Percentiles rank a stretch among this genome's conserved stretches.
Evolutionary conservation across 169 alveolate genomes (phyloP).

Genomic region (Plasmodium berghei): DNA sequence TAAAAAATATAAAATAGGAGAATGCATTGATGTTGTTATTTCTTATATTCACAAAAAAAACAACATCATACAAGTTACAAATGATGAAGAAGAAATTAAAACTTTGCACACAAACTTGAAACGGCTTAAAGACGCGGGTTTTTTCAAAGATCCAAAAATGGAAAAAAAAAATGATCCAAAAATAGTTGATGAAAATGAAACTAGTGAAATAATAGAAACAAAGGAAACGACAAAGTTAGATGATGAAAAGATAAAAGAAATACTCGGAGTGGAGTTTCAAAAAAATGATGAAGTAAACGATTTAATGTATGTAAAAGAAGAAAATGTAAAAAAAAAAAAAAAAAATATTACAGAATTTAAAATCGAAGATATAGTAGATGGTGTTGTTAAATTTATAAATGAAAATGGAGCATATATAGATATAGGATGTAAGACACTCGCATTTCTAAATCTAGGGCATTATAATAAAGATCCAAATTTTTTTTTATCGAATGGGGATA

Average conservation of each 20-base stretch:
- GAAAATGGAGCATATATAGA: constrained; percentile 75
- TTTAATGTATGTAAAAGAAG: constrained; percentile 70
- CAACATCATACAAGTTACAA: constrained; percentile 58
- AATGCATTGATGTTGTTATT: constrained; percentile 52
- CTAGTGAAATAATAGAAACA: not conserved
- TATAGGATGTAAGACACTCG: constrained; percentile 74
- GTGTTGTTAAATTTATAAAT: constrained; percentile 28
- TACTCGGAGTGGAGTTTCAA: constrained; percentile 30
- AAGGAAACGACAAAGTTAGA: not conserved
- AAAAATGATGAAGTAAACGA: constrained; percentile 22
- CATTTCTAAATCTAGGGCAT: constrained; percentile 60
- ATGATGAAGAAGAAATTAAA: constrained; percentile 69
- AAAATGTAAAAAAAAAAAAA: not conserved
- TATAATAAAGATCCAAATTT: constrained; percentile 54
- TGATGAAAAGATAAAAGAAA: constrained; percentile 4
- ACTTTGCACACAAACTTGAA: constrained; percentile 6
- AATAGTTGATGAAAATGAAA: not conserved
- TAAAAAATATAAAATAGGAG: constrained; percentile 50
- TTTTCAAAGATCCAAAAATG: not conserved
- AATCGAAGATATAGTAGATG: constrained; percentile 58
- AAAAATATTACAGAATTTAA: constrained; percentile 50
- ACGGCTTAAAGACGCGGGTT: not conserved
- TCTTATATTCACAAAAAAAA: constrained; percentile 64
- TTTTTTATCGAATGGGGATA: not conserved
- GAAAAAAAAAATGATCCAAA: not conserved